phyloP scores from a whole-genome alignment of 305 asterid genomes.

The Plantago coronopus region DNA sequence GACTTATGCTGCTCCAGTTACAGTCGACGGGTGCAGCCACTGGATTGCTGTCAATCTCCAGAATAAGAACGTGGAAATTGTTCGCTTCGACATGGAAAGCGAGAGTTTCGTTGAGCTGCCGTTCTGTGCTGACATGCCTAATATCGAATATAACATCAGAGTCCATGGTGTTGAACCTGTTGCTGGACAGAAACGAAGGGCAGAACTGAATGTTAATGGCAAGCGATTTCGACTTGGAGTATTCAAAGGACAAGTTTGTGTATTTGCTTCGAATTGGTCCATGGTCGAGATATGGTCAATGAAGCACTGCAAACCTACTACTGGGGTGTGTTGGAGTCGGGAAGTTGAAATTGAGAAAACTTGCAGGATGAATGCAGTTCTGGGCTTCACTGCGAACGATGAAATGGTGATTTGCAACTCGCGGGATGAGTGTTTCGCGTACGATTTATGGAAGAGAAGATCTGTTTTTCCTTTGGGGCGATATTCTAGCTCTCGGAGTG shows the following conservation, averaged over 20 bases:
- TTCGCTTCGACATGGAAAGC: background rate
- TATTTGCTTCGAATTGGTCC: background rate
- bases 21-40: background rate
- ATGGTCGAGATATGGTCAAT: background rate
- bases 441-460: no score
- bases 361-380: no score
- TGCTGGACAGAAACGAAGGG: background rate
- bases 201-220: background rate
- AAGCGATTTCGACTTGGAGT: background rate
- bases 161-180: background rate
- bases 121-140: background rate
- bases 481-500: no score
- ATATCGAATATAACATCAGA: background rate
- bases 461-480: no score
- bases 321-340: no score
- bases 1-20: background rate
- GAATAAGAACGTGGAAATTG: background rate
- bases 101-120: background rate
- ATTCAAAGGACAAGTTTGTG: background rate
- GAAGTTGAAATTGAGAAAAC: no score
- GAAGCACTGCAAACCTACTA: background rate
- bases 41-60: background rate
- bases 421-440: no score
- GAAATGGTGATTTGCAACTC: no score
- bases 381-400: no score